A percentile compares a stretch with the other conserved stretches of the same genome.
Evolutionary conservation across 1,284 basidiomycete genomes (phyloP).

Genomic region (Marasmius tenuissimus): DNA sequence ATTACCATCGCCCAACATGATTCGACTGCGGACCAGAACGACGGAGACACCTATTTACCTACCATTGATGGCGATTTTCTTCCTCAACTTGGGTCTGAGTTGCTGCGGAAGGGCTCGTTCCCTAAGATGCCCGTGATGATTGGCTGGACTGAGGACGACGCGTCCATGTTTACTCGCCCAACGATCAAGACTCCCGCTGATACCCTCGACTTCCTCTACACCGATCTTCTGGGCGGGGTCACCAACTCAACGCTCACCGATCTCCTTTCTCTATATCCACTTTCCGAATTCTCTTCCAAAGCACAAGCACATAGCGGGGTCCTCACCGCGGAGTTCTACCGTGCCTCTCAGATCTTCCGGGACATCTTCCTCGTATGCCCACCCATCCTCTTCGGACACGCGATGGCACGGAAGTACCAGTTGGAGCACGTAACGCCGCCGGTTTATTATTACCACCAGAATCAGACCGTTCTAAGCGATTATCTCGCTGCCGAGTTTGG

Average conservation of each 20-base stretch:
- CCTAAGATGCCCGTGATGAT: neutral
- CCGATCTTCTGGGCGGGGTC: neutral
- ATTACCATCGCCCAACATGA: neutral
- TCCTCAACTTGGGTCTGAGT: neutral
- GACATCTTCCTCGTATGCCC: no score
- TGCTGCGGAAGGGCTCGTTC: neutral
- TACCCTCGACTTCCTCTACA: neutral
- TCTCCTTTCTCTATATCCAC: neutral
- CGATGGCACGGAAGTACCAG: no score
- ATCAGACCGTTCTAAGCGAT: neutral
- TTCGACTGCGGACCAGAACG: neutral
- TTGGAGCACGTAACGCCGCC: no score
- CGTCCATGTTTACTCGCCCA: neutral
- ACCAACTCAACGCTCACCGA: neutral
- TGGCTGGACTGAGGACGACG: conserved; percentile 1
- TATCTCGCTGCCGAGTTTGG: neutral
- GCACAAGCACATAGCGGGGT: no score
- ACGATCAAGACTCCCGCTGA: neutral
- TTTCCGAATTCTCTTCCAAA: neutral
- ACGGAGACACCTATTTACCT: neutral
- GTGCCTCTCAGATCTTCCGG: no score
- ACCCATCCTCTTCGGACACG: no score
- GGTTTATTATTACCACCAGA: neutral
- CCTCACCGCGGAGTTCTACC: no score
- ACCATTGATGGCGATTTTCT: conserved; percentile 2